Evolutionary conservation across 441 rosid species (phyloP), one percentile per base, ranked within the genome.

Genomic region (Aquilaria agallochum): DNA sequence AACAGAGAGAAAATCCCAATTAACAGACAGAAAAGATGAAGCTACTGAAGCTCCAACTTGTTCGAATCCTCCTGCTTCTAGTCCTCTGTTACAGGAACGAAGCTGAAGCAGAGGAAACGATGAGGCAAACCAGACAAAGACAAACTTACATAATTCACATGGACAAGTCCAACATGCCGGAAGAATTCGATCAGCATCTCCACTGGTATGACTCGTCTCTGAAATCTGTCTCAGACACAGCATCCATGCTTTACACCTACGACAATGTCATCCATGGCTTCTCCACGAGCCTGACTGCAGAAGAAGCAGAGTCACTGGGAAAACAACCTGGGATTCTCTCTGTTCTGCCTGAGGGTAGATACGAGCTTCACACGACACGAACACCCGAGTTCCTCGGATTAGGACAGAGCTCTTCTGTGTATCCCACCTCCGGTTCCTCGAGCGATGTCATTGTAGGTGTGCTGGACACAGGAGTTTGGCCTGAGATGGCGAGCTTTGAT

Each of bases 101-200:
- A 36, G 61, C 30, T 5, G 51, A 30, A 36, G 79, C 76, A 58
- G 75, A 75, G 51, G 72, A 53, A 49, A 69, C 50, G 65, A 66
- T 33, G 50, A 59, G 52, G 58, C 64, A 56, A 46, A 42, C 55
- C 15, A 76, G 54, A 71, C 69, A 58, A 63, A 20, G 42, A 7
- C 6, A 36, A 36, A 81, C 90, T 51, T 84, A 76, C 59, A 81
- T 81, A 64, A 58, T 84, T 60, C 87, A 79, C 67, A 70, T 78
- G 85, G 90, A 81, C 72, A 77, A 74, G 68, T 52, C 77, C 71
- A 60, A 53, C 64, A 81, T 84, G 87, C 85, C 85, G 45, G 63
- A 31, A 9, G 69, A 65, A 53, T 81, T 72, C 69, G 50, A 52
- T 36, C 80, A 78, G 55, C 90, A 78, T 60, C 50, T 63, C 32